Evolutionary conservation across 2,329 filamentous ascomycete genomes (phyloP), one percentile per base, ranked within the genome.

Genomic region (Coccinonectria pachysandricola): DNA sequence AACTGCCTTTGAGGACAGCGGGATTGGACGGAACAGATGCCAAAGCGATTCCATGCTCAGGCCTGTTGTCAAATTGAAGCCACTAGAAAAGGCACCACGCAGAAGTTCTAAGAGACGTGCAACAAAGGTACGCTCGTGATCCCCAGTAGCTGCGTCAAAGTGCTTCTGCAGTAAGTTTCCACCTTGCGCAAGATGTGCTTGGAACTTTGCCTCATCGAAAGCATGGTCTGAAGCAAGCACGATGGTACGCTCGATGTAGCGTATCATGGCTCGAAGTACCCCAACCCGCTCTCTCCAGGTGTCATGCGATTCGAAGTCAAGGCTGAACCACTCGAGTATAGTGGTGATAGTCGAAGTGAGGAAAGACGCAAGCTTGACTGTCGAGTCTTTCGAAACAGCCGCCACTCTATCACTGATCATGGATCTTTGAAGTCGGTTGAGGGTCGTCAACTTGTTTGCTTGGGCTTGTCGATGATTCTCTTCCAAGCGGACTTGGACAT

Each of bases 41-140:
- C 87, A 93, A 5, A 93, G 64, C 7, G 60, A 52, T 46, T 91
- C 81, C 81, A 92, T 91, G 39, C 74, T 78, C 8, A 86, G 59
- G 1, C 85, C 86, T 3, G 79, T 86, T 0, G 64, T 75, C 9
- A 92, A 58, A 29, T 75, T 74, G 57, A 86, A 87, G 2, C 73
- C 75, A 10, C 72, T 66, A 13, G 71, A 65, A 45, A 93, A 88
- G 25, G 65, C 65, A 19, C 57, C 57, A 21, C 65, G 54, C 3
- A 78, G 44, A 5, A 53, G 59, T 1, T 52, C 43, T 2, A 61
- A 40, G 18, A 71, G 46, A 7, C 47, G 36, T 2, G 45, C 41
- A 4, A 61, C 44, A n/a, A 73, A 54, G 2, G 56, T 46, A 3
- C 42, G 47, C 17, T 53, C 46, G 2, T 31, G 30, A 7, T 52